A percentile compares a stretch with the other conserved stretches of the same genome.
These are phyloP conservation scores for Rhizoctonia solani DNA, from an alignment of 1,284 basidiomycete species.

Conservation along the genomic window DNA sequence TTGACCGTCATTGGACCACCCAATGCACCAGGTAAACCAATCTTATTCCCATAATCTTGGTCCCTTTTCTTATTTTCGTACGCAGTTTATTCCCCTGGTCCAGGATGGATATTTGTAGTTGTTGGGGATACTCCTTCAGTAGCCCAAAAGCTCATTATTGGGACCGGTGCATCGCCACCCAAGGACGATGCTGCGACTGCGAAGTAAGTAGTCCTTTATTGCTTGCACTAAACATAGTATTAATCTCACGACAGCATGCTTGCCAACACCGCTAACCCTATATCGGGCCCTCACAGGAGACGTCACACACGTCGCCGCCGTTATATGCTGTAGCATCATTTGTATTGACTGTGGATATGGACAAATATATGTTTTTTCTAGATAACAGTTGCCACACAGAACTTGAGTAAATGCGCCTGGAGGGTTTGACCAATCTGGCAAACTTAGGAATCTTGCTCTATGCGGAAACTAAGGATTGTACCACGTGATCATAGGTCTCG, in stretches of 20 bases:
- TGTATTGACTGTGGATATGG: too few species aligned
- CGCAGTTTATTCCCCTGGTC: conserved; percentile 64
- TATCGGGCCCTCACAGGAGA: background rate
- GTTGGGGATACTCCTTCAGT: conserved; percentile 82
- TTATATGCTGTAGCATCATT: too few species aligned
- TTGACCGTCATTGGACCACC: conserved; percentile 63
- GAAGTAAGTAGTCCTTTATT: conserved; percentile 19
- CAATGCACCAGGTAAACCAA: background rate
- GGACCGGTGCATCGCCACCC: conserved; percentile 56
- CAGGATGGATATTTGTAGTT: conserved; percentile 78
- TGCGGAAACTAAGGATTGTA: too few species aligned
- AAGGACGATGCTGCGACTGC: conserved; percentile 38
- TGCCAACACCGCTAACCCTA: conserved; percentile 4
- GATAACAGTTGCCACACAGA: too few species aligned
- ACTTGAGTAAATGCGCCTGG: too few species aligned
- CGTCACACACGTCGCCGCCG: too few species aligned
- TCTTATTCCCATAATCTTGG: background rate
- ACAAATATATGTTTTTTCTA: too few species aligned
- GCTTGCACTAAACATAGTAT: background rate
- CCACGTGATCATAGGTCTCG: too few species aligned
- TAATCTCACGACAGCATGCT: conserved; percentile 2
- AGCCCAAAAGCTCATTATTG: conserved; percentile 74
- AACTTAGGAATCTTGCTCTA: too few species aligned
- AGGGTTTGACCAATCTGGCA: too few species aligned
- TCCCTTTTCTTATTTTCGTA: background rate